phyloP scores from a whole-genome alignment of 2,329 filamentous ascomycete species.

The Nemania diffusa region DNA sequence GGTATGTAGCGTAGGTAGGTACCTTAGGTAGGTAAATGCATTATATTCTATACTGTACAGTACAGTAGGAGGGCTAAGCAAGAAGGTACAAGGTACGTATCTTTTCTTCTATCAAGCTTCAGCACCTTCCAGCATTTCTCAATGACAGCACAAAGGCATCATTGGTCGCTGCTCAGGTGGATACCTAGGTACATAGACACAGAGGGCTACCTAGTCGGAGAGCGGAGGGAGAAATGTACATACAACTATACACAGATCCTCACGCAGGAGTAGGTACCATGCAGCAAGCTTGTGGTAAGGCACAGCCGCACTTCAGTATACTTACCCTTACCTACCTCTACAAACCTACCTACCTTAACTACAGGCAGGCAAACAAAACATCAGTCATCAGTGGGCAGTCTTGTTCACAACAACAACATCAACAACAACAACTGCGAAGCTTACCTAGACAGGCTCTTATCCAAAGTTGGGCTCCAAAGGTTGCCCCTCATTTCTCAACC shows the following conservation, averaged over 20 bases:
- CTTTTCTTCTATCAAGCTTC: constrained; percentile 19
- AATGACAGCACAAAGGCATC: constrained; percentile 37
- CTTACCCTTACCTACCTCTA: not conserved
- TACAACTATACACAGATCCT: constrained; percentile 10
- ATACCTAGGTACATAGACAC: too few relatives aligned
- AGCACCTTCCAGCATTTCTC: constrained; percentile 20
- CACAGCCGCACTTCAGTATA: constrained; percentile 7
- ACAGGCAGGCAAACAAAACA: not conserved
- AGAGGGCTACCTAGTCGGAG: constrained; percentile 11
- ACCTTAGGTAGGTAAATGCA: too few relatives aligned
- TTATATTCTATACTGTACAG: not conserved
- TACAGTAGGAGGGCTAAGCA: not conserved
- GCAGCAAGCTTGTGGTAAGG: constrained; percentile 13
- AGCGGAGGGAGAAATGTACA: constrained; percentile 19
- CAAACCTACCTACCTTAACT: not conserved
- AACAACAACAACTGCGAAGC: not conserved
- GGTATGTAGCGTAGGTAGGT: not conserved
- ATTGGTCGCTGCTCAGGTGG: constrained; percentile 27
- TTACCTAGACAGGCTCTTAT: constrained; percentile 1
- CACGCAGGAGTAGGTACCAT: constrained; percentile 19
- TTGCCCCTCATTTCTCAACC: constrained; percentile 39
- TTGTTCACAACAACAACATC: too few relatives aligned
- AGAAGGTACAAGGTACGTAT: constrained; percentile 17
- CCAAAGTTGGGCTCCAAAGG: constrained; percentile 30
- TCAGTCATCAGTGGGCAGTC: not conserved